Evolutionary conservation across 2,329 filamentous ascomycete genomes (phyloP).

Genomic region (Magnaporthales sp.): DNA sequence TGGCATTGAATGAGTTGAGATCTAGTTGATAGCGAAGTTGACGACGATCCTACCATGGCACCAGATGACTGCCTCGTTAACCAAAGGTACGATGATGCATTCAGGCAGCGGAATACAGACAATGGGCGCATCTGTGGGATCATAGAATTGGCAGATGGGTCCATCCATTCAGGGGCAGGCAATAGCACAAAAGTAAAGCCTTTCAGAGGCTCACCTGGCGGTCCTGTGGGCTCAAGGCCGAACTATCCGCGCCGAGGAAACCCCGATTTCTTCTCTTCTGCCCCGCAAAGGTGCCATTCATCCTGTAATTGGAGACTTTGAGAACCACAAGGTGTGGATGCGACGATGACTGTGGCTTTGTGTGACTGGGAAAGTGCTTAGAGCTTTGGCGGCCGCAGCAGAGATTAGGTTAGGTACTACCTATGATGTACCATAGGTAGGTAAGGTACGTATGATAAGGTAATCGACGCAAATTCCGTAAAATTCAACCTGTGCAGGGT

Average conservation of each 20-base stretch:
- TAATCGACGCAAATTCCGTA: background rate
- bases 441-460: too few relatives aligned
- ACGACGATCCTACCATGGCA: constrained; percentile 33
- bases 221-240: constrained; percentile 39
- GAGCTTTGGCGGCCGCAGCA: background rate
- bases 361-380: background rate
- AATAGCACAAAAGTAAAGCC: background rate
- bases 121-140: background rate
- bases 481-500: background rate
- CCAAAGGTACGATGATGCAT: background rate
- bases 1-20: constrained; percentile 44
- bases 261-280: constrained; percentile 35
- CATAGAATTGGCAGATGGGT: background rate
- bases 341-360: background rate
- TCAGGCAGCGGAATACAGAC: background rate
- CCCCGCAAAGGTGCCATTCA: constrained; percentile 12
- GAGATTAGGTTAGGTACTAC: background rate
- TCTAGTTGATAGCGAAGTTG: constrained; percentile 45
- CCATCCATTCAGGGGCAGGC: background rate
- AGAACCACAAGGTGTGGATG: background rate
- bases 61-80: background rate
- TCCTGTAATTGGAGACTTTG: background rate
- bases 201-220: constrained; percentile 29
- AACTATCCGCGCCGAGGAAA: constrained; percentile 41
- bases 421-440: too few relatives aligned